Percentiles rank a stretch among this genome's conserved stretches.
These are phyloP conservation scores for Aspergillus carlsbadensis DNA, from an alignment of 495 filamentous ascomycete species.

Conservation along the genomic window DNA sequence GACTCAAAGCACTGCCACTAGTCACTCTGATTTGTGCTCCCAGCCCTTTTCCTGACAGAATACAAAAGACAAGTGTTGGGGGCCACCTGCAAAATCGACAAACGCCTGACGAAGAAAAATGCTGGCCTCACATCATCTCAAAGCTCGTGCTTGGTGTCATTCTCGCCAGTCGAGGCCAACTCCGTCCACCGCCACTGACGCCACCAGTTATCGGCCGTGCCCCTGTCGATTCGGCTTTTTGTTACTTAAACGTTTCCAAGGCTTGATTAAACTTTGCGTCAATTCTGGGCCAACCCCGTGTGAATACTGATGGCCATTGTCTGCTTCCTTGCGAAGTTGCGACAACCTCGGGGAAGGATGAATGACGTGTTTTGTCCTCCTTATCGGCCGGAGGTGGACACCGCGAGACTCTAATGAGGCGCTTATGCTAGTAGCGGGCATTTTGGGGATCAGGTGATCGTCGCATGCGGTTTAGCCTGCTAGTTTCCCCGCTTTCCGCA, in stretches of 20 bases:
- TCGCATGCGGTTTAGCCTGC: conserved; percentile 14
- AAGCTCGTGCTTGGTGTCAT: conserved; percentile 2
- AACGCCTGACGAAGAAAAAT: neutral
- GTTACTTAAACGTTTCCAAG: neutral
- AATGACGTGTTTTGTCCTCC: conserved; percentile 21
- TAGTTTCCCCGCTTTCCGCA: conserved; percentile 9
- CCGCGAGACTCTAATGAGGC: conserved; percentile 8
- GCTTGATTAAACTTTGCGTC: neutral
- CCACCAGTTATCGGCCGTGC: conserved; percentile 22
- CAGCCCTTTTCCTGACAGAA: too few relatives aligned
- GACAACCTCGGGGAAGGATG: neutral
- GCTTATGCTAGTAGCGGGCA: conserved; percentile 6
- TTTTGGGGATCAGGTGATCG: conserved; percentile 28
- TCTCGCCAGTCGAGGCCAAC: neutral
- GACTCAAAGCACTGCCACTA: conserved; percentile 10
- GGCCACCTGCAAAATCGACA: neutral
- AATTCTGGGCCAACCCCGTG: conserved; percentile 3
- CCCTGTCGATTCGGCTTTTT: neutral
- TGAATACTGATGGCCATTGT: conserved; percentile 1
- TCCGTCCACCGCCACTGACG: conserved; percentile 31
- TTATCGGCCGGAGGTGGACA: conserved; percentile 18
- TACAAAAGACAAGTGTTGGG: too few relatives aligned
- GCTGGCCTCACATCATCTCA: neutral
- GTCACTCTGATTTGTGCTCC: neutral
- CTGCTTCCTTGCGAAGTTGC: neutral